Percentiles rank a stretch among this genome's conserved stretches.
Conservation (phyloP, 441 rosid species). For the Capsella rubella region DNA sequence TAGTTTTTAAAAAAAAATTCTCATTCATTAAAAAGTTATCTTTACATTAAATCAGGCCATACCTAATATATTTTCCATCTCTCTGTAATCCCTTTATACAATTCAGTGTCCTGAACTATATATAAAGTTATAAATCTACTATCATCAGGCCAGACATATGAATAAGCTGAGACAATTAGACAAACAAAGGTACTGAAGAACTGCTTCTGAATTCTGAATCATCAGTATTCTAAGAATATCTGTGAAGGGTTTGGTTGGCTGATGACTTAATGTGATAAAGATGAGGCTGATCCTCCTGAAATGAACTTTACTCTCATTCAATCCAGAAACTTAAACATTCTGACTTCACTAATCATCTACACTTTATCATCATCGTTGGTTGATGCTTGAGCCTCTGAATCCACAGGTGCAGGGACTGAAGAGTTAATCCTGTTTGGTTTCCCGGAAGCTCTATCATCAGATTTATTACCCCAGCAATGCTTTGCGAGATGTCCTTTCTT, state of each 20-base stretch:
- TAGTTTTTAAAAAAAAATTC: neutral
- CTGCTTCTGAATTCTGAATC: neutral
- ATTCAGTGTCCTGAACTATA: neutral
- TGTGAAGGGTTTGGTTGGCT: constrained; percentile 11
- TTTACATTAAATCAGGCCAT: constrained; percentile 3
- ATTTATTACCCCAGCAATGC: constrained; percentile 53
- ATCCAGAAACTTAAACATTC: neutral
- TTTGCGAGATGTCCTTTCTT: constrained; percentile 68
- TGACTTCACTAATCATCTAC: neutral
- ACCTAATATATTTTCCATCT: constrained; percentile 4
- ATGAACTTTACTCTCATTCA: constrained; percentile 13
- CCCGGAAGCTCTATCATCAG: constrained; percentile 43
- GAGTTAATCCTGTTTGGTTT: constrained; percentile 34
- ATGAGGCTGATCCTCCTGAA: constrained; percentile 12
- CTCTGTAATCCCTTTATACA: neutral
- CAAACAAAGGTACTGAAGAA: neutral
- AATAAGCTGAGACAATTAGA: neutral
- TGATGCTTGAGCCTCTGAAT: constrained; percentile 26
- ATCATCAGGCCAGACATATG: neutral
- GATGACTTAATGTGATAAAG: neutral
- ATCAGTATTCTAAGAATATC: neutral
- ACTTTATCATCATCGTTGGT: constrained; percentile 4
- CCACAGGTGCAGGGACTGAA: constrained; percentile 20
- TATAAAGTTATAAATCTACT: constrained; percentile 2
- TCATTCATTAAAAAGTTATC: neutral